Percentiles rank a stretch among this genome's conserved stretches.
phyloP scores from a whole-genome alignment of 2,329 filamentous ascomycete genomes.

The Sporothrix globosa region DNA sequence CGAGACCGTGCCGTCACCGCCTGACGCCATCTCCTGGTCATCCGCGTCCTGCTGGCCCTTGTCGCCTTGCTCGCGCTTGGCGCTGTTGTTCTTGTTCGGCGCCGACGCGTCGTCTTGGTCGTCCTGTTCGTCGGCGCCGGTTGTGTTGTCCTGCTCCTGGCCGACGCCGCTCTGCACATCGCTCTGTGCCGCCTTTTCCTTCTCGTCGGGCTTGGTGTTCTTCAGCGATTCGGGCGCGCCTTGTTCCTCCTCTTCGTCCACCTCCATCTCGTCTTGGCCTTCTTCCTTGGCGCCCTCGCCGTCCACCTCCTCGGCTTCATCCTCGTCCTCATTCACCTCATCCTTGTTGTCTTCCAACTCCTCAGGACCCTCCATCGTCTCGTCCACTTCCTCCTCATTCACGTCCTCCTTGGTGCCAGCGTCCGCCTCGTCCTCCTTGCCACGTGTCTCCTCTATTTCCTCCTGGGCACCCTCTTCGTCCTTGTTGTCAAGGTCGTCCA shows the following conservation, averaged over 20 bases:
- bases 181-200: conserved; percentile 66
- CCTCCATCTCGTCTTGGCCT: conserved; percentile 49
- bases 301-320: conserved; percentile 47
- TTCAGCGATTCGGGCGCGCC: conserved; percentile 43
- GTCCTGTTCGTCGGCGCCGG: conserved; percentile 35
- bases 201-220: conserved; percentile 58
- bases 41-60: conserved; percentile 67
- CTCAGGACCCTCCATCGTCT: conserved; percentile 49
- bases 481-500: conserved; percentile 68
- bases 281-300: conserved; percentile 46
- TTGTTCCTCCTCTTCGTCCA: conserved; percentile 54
- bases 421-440: conserved; percentile 46
- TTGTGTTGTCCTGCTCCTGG: conserved; percentile 64
- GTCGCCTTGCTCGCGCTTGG: conserved; percentile 68
- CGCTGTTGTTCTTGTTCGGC: conserved; percentile 56
- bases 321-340: conserved; percentile 49
- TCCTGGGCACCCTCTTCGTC: conserved; percentile 85
- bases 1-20: conserved; percentile 63
- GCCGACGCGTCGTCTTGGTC: conserved; percentile 31
- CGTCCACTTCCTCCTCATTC: conserved; percentile 46
- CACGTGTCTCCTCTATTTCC: conserved; percentile 46
- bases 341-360: conserved; percentile 42
- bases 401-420: conserved; percentile 43
- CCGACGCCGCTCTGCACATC: conserved; percentile 67
- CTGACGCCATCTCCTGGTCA: conserved; percentile 56